Evolutionary conservation across 345 rosid species (phyloP).

Genomic region (Stellera chamaejasme): DNA sequence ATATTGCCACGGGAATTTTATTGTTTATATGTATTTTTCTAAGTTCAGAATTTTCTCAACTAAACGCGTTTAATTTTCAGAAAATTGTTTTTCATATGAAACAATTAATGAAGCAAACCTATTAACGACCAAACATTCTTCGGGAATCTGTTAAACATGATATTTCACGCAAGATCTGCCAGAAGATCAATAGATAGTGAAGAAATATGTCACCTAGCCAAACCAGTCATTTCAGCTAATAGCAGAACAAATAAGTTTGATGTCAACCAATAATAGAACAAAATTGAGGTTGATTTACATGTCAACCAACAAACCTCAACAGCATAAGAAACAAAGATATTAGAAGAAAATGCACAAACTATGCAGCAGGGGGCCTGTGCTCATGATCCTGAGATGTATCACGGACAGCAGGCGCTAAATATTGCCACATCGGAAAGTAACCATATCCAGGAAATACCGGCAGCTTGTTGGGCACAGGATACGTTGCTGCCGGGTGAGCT

Average conservation of each 20-base stretch:
- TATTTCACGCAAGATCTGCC: too few relatives aligned
- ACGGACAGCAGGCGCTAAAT: conserved; percentile 59
- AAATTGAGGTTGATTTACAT: conserved; percentile 20
- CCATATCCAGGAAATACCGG: conserved; percentile 59
- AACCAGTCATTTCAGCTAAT: neutral
- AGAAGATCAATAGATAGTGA: too few relatives aligned
- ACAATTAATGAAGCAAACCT: too few relatives aligned
- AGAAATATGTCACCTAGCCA: neutral
- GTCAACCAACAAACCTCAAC: neutral
- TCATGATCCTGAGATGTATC: conserved; percentile 92
- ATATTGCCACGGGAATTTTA: too few relatives aligned
- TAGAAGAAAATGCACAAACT: conserved; percentile 5
- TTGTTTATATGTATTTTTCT: too few relatives aligned
- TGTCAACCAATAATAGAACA: conserved; percentile 8
- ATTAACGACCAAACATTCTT: too few relatives aligned
- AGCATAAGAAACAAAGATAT: neutral
- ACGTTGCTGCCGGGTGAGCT: conserved; percentile 41
- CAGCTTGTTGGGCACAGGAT: conserved; percentile 47
- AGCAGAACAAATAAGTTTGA: too few relatives aligned
- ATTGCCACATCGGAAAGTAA: conserved; percentile 92
- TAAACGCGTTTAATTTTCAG: too few relatives aligned
- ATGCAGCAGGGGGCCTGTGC: conserved; percentile 97
- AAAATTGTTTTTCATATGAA: too few relatives aligned
- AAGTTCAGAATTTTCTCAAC: too few relatives aligned
- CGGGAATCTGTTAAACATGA: too few relatives aligned